Conservation (phyloP, 1,284 basidiomycete genomes). For the Apiotrichum brassicae region DNA sequence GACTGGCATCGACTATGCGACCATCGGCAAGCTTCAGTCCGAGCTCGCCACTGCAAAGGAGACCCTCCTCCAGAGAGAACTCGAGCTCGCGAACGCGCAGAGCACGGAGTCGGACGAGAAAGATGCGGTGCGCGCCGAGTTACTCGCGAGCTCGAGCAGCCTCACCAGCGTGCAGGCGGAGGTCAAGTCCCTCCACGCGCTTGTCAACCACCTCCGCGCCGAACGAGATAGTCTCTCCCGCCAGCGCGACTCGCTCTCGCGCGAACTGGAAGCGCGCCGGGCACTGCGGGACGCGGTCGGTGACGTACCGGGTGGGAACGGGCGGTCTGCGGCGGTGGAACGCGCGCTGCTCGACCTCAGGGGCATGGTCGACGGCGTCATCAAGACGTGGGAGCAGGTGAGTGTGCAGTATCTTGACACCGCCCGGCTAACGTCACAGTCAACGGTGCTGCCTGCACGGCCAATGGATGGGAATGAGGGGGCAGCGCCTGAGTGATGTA, state of each 20-base stretch:
- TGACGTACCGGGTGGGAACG: background rate
- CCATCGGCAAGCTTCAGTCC: conserved; percentile 23
- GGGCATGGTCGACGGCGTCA: conserved; percentile 35
- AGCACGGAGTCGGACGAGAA: conserved; percentile 2
- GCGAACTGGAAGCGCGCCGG: conserved; percentile 29
- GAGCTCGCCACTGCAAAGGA: conserved; percentile 25
- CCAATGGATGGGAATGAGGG: background rate
- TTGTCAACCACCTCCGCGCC: conserved; percentile 23
- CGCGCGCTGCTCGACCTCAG: conserved; percentile 37
- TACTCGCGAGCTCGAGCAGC: conserved; percentile 7
- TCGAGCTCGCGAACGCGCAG: conserved; percentile 15
- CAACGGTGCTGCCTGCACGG: background rate
- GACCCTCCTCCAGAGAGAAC: conserved; percentile 20
- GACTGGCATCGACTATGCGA: conserved; percentile 23
- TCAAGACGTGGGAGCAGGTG: conserved; percentile 37
- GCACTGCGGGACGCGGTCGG: conserved; percentile 10
- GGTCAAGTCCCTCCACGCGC: conserved; percentile 22
- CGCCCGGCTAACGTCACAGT: background rate
- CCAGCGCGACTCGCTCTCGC: conserved; percentile 20
- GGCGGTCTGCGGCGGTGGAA: conserved; percentile 23
- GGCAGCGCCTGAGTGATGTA: too few relatives aligned
- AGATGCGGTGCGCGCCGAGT: conserved; percentile 12
- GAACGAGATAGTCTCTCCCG: conserved; percentile 28
- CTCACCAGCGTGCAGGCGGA: conserved; percentile 22
- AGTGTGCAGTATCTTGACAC: conserved; percentile 6